Percentiles rank a stretch among this genome's conserved stretches.
phyloP scores from a whole-genome alignment of 148 eudicot genomes.

The Mesembryanthemum crystallinum region DNA sequence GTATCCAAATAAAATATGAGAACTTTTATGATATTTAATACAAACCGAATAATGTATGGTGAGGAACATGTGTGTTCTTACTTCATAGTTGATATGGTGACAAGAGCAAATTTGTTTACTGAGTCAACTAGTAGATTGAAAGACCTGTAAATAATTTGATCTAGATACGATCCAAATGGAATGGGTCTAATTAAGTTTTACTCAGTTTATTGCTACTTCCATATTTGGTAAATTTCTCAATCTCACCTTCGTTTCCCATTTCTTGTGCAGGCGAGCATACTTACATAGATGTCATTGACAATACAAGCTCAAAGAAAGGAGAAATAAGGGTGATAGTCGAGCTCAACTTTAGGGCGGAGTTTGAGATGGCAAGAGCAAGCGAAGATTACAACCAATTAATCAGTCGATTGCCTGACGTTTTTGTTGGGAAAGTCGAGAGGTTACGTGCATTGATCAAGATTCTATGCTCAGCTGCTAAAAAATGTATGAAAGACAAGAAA shows the following conservation, averaged over 20 bases:
- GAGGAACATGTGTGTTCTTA: too few relatives aligned
- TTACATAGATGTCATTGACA: conserved; percentile 67
- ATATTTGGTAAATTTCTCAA: too few relatives aligned
- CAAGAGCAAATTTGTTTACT: too few relatives aligned
- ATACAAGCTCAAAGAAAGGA: conserved; percentile 49
- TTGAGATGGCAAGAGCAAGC: conserved; percentile 80
- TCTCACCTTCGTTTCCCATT: not conserved
- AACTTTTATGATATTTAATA: not conserved
- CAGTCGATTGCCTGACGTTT: conserved; percentile 64
- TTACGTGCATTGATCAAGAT: conserved; percentile 54
- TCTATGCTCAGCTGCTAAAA: conserved; percentile 67
- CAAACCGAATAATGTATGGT: not conserved
- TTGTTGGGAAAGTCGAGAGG: conserved; percentile 74
- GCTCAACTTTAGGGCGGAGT: conserved; percentile 69
- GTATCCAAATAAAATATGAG: not conserved
- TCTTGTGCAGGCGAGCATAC: conserved; percentile 67
- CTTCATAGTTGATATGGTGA: not conserved
- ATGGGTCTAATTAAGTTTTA: too few relatives aligned
- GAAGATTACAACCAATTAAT: conserved; percentile 72
- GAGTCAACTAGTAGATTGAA: not conserved
- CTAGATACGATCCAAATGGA: too few relatives aligned
- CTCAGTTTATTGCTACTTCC: too few relatives aligned
- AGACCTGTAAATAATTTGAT: too few relatives aligned
- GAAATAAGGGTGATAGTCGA: conserved; percentile 66
- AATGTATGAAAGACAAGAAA: conserved; percentile 85